These are phyloP conservation scores for Cucurbita argyrosperma DNA, from an alignment of 306 rosid species.

Conservation along the genomic window DNA sequence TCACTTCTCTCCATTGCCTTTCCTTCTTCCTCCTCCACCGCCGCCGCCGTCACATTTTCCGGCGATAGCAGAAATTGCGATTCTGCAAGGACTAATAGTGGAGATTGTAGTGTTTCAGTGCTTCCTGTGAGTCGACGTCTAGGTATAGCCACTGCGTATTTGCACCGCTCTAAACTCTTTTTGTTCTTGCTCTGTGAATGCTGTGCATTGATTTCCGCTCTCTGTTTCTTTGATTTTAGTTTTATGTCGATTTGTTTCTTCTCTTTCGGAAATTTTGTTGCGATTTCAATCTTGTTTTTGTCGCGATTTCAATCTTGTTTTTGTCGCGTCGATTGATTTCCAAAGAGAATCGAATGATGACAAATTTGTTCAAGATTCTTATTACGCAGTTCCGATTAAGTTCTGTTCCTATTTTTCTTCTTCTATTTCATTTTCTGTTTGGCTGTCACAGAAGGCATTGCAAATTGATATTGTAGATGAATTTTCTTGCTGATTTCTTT, in stretches of 20 bases:
- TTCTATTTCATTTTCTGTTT: too few relatives aligned
- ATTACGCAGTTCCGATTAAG: background rate
- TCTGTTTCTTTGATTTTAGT: too few relatives aligned
- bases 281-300: too few relatives aligned
- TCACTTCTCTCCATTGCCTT: background rate
- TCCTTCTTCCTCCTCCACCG: background rate
- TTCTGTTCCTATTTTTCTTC: background rate
- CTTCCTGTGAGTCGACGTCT: too few relatives aligned
- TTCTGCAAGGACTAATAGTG: background rate
- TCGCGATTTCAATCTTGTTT: too few relatives aligned
- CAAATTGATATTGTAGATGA: too few relatives aligned
- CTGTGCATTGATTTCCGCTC: background rate
- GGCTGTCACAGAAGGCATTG: too few relatives aligned
- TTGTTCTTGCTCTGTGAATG: too few relatives aligned
- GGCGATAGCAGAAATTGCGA: background rate
- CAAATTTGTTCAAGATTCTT: background rate
- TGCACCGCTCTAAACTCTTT: too few relatives aligned
- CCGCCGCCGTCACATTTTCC: background rate
- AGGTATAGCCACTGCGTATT: background rate
- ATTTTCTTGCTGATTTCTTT: background rate
- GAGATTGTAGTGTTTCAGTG: background rate
- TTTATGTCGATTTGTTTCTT: too few relatives aligned
- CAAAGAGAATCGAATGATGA: too few relatives aligned
- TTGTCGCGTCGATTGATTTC: background rate
- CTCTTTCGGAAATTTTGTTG: background rate